These are phyloP conservation scores for Aquilaria sinensis DNA, from an alignment of 345 rosid genomes.

Conservation along the genomic window DNA sequence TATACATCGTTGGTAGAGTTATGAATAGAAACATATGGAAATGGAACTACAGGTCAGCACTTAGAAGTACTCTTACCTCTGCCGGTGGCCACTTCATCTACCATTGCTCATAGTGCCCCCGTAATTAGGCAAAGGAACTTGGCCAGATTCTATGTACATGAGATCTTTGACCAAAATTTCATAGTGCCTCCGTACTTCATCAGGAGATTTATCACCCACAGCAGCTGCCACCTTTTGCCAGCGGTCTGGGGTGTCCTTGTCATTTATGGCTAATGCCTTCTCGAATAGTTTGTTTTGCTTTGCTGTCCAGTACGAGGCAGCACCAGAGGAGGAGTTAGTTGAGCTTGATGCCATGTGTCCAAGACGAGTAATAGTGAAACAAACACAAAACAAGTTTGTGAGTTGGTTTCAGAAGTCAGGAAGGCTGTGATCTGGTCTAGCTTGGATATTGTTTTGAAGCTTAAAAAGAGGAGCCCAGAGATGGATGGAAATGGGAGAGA, in stretches of 20 bases:
- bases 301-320: constrained; percentile 60
- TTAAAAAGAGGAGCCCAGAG: too few relatives aligned
- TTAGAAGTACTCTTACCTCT: constrained; percentile 23
- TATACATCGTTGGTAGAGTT: background rate
- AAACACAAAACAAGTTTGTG: too few relatives aligned
- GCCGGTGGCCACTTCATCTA: constrained; percentile 26
- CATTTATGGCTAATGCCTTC: constrained; percentile 72
- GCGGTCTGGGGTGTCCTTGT: constrained; percentile 87
- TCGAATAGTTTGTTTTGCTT: constrained; percentile 80
- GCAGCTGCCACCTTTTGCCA: constrained; percentile 86
- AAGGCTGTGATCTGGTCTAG: too few relatives aligned
- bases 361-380: too few relatives aligned
- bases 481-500: too few relatives aligned
- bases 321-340: constrained; percentile 30
- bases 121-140: constrained; percentile 65
- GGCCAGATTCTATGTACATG: constrained; percentile 61
- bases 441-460: too few relatives aligned
- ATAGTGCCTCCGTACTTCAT: constrained; percentile 78
- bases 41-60: background rate
- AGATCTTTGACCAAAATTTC: constrained; percentile 79
- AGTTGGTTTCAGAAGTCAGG: too few relatives aligned
- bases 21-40: background rate
- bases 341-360: constrained; percentile 42
- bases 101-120: constrained; percentile 24
- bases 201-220: constrained; percentile 72